These are phyloP conservation scores for Talinum fruticosum DNA, from an alignment of 148 eudicot species.

Conservation along the genomic window DNA sequence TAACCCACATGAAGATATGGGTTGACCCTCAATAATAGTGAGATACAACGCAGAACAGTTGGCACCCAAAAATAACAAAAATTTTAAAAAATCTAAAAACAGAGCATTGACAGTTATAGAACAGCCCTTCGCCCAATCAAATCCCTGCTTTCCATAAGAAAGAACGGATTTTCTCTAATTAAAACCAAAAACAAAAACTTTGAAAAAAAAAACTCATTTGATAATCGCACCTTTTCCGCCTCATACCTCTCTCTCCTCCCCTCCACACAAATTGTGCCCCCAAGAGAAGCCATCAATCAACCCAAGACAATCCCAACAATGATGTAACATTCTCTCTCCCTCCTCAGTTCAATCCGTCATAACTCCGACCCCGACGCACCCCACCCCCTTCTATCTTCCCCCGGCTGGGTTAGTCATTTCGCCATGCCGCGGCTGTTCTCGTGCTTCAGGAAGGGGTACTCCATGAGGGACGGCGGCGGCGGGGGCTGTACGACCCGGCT, in stretches of 20 bases:
- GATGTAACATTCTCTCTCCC: neutral
- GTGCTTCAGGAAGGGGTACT: conserved; percentile 44
- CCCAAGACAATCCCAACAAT: neutral
- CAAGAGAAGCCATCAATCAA: neutral
- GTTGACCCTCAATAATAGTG: neutral
- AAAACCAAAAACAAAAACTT: neutral
- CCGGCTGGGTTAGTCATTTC: neutral
- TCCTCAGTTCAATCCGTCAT: neutral
- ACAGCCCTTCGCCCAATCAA: neutral
- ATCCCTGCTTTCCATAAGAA: neutral
- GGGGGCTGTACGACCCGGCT: conserved; percentile 21
- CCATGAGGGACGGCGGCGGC: conserved; percentile 9
- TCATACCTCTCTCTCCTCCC: neutral
- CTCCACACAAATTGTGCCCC: neutral
- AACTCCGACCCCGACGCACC: neutral
- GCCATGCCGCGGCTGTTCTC: conserved; percentile 21
- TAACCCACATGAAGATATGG: too few relatives aligned
- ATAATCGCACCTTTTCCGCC: neutral
- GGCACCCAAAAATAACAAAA: neutral
- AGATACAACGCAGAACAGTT: too few relatives aligned
- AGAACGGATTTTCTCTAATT: neutral
- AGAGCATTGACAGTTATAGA: conserved; percentile 6
- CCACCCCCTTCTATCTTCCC: conserved; percentile 32
- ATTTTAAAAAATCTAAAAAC: neutral
- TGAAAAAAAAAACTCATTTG: neutral